Conservation (phyloP, 768 basidiomycete genomes). For the Pleurotus sapidus region DNA sequence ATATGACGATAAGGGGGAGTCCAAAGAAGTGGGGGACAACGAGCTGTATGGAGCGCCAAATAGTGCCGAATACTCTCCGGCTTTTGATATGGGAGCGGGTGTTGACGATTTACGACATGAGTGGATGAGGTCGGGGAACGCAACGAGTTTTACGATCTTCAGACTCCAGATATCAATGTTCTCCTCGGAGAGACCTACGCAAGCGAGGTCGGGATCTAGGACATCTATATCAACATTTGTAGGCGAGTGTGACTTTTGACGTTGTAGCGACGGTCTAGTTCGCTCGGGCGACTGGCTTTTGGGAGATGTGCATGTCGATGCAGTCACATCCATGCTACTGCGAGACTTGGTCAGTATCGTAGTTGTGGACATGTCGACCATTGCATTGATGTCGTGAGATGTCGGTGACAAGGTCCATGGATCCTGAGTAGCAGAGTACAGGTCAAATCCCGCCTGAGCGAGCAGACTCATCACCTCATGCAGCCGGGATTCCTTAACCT, state of each 20-base stretch:
- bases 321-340: constrained; percentile 33
- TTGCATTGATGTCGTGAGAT: constrained; percentile 22
- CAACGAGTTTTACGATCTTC: constrained; percentile 76
- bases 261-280: constrained; percentile 10
- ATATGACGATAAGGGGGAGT: constrained; percentile 5
- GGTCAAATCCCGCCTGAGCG: constrained; percentile 60
- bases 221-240: constrained; percentile 57
- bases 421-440: constrained; percentile 45
- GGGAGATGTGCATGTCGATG: constrained; percentile 9
- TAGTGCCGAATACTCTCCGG: constrained; percentile 3
- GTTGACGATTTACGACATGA: constrained; percentile 15
- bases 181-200: constrained; percentile 72
- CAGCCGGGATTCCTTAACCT: constrained; percentile 69
- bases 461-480: constrained; percentile 61
- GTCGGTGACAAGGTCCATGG: constrained; percentile 17
- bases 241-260: constrained; percentile 49
- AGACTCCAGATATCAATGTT: constrained; percentile 68
- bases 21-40: background rate
- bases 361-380: constrained; percentile 9
- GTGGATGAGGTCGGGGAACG: constrained; percentile 72
- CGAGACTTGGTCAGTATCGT: constrained; percentile 49
- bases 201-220: constrained; percentile 69
- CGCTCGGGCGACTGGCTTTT: background rate
- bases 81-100: constrained; percentile 9
- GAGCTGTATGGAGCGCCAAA: constrained; percentile 6